Conservation (phyloP, 2,329 filamentous ascomycete species). For the Fusarium chlamydosporum region DNA sequence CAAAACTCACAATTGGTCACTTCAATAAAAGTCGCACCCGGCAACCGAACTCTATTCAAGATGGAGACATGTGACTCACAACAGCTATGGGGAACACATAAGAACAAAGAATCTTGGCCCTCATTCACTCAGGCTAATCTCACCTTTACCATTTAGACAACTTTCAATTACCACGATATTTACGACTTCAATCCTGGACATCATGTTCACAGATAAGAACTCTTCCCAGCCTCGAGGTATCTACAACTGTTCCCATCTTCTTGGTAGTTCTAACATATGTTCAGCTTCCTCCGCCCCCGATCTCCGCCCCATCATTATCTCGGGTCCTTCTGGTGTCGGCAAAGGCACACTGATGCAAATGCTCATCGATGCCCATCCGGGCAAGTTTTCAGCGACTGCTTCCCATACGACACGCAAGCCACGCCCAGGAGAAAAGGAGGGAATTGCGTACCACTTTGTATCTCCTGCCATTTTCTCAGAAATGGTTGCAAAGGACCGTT, state of each 20-base stretch:
- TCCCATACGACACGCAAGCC: constrained; percentile 4
- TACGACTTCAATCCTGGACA: neutral
- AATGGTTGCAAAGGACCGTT: neutral
- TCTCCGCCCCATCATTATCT: neutral
- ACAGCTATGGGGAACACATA: neutral
- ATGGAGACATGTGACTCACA: no score
- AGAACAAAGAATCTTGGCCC: neutral
- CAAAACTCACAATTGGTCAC: no score
- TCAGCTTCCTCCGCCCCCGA: neutral
- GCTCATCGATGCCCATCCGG: neutral
- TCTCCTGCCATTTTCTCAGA: neutral
- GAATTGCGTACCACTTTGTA: neutral
- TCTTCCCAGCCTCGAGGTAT: neutral
- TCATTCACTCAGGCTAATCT: neutral
- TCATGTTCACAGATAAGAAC: neutral
- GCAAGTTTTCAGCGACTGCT: neutral
- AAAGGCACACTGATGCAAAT: constrained; percentile 2
- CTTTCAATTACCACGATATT: neutral
- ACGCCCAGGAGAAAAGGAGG: neutral
- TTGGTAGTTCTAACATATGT: neutral
- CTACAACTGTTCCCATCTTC: neutral
- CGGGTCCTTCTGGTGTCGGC: neutral
- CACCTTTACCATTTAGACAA: neutral
- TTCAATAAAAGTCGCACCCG: no score
- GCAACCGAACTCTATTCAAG: no score